phyloP scores from a whole-genome alignment of 306 rosid genomes.

The Gastrolobium villosum region DNA sequence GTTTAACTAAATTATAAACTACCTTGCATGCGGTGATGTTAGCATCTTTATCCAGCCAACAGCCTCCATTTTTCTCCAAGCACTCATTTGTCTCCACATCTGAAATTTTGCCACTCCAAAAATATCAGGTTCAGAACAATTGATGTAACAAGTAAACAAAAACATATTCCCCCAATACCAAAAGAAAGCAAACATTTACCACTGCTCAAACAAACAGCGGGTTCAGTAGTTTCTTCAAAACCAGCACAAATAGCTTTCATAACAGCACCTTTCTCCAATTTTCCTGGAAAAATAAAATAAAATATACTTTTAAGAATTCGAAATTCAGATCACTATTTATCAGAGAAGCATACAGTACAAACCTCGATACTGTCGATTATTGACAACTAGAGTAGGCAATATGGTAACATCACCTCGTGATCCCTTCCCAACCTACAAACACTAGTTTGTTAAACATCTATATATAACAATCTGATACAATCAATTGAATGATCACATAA shows the following conservation, averaged over 20 bases:
- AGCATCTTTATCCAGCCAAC: slow-evolving; percentile 90
- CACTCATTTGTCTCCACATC: slow-evolving; percentile 99
- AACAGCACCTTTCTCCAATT: slow-evolving; percentile 96
- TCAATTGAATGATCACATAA: slow-evolving; percentile 37
- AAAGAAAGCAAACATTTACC: slow-evolving; percentile 63
- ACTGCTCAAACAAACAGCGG: slow-evolving; percentile 94
- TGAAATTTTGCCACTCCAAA: slow-evolving; percentile 45
- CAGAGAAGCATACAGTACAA: slow-evolving; percentile 53
- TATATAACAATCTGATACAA: slow-evolving; percentile 31
- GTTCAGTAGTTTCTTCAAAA: slow-evolving; percentile 98
- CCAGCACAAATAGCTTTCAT: slow-evolving; percentile 97
- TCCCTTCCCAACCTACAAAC: slow-evolving; percentile 90
- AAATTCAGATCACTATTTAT: slow-evolving; percentile 38
- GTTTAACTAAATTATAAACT: slow-evolving; percentile 43
- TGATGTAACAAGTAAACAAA: slow-evolving; percentile 7
- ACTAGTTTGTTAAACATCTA: slow-evolving; percentile 42
- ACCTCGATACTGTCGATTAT: slow-evolving; percentile 99
- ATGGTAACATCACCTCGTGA: slow-evolving; percentile 98
- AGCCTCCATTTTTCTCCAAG: slow-evolving; percentile 93
- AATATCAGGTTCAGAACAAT: slow-evolving; percentile 26
- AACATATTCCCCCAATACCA: slow-evolving; percentile 2
- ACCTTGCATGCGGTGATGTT: slow-evolving; percentile 98
- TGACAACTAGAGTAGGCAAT: slow-evolving; percentile 98
- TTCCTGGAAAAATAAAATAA: slow-evolving; percentile 65
- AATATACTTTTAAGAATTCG: slow-evolving; percentile 50